Evolutionary conservation across 768 basidiomycete species (phyloP).

Genomic region (Termitomyces sp.): DNA sequence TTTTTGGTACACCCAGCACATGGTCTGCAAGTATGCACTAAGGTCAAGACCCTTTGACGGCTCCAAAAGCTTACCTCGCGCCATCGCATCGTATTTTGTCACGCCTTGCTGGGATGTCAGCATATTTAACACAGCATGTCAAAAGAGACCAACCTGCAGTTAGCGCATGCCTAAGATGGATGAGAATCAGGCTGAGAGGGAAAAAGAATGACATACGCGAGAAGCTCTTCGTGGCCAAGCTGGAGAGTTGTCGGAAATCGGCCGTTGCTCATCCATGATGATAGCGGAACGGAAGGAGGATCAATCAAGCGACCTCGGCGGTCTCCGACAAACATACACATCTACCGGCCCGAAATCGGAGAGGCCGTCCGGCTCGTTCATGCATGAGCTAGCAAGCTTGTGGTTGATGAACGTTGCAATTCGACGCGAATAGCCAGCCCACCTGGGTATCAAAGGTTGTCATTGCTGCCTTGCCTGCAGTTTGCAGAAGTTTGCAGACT

Average conservation of each 20-base stretch:
- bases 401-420: too few relatives aligned
- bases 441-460: too few relatives aligned
- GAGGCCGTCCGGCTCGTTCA: background rate
- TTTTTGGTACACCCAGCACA: constrained; percentile 57
- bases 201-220: constrained; percentile 37
- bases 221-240: constrained; percentile 48
- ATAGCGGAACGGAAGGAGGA: constrained; percentile 30
- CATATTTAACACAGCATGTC: constrained; percentile 5
- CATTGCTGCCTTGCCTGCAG: too few relatives aligned
- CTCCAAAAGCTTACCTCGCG: constrained; percentile 33
- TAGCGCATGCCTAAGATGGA: constrained; percentile 49
- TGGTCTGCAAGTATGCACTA: constrained; percentile 37
- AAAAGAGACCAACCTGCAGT: constrained; percentile 44
- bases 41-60: constrained; percentile 1
- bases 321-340: constrained; percentile 17
- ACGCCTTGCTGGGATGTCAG: constrained; percentile 34
- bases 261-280: constrained; percentile 39
- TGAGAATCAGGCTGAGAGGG: constrained; percentile 9
- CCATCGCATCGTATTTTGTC: constrained; percentile 65
- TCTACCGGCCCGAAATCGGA: background rate
- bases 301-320: constrained; percentile 29
- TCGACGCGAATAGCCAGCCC: too few relatives aligned
- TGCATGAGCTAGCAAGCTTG: too few relatives aligned
- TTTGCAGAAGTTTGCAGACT: too few relatives aligned
- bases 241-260: constrained; percentile 52